Evolutionary conservation across 176 grass and related monocot genomes (phyloP), one percentile per base, ranked within the genome.

Genomic region (Urochloa ruziziensis): DNA sequence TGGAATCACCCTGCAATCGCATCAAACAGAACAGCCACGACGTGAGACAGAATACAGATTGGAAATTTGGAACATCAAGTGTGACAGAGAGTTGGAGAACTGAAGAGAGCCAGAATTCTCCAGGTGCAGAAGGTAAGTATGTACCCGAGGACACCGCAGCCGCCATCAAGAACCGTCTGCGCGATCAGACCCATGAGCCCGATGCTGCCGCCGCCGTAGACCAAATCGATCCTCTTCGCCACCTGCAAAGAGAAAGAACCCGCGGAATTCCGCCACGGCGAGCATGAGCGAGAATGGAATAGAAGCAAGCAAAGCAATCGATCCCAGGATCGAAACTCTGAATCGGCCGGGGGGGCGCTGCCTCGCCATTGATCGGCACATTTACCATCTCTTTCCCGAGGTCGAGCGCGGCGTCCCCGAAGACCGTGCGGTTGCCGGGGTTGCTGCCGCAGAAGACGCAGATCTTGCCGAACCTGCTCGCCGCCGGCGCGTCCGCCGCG

Each of bases 391-490:
- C 91, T 29, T 82, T 90, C 44, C 96, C 96, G 76, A 99, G 90
- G 80, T 89, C 89, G 60, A 99, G 89, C 67, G 96, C 96, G 25
- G 96, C 91, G 70, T 99, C 93, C 32, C 91, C 85, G 76, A 90
- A 99, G 33, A 99, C 89, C 10, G 79, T 48, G 75, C 93, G 93
- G 44, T 92, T 78, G 60, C 96, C 96, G 13, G 96, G 76, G 89
- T 90, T 99, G 89, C 96, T 99, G 52, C 96, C 96, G 82, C 96
- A 99, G 86, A 99, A 99, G 80, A 99, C 96, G 87, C 96, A 99
- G 83, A 99, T 91, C 80, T 78, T 93, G 48, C 87, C 80, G 73
- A 96, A 96, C 93, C 81, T 99, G 61, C 60, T 79, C 72, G 61
- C 10, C 47, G 78, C 9, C 48, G 63, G 8, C 32, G 63, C 47